Percentiles rank a stretch among this genome's conserved stretches.
Conservation (phyloP, 1,139 yeast species). For the Entelexis sorbosivorans region DNA sequence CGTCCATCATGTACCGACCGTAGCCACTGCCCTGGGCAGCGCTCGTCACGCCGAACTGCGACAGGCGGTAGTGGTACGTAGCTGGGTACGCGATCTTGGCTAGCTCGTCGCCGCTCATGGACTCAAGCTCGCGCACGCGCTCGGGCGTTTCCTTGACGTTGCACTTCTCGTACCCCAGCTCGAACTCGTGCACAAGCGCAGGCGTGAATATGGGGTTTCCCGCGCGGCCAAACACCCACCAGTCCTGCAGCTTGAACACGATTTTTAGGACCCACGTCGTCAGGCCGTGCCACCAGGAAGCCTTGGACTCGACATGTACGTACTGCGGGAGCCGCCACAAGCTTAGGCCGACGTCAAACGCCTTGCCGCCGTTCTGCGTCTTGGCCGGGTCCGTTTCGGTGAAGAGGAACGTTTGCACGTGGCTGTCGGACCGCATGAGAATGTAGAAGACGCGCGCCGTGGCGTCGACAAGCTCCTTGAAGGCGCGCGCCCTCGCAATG, state of each 20-base stretch:
- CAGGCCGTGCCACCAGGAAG: background rate
- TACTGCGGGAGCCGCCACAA: conserved; percentile 11
- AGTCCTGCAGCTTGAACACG: conserved; percentile 8
- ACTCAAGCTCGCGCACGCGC: conserved; percentile 5
- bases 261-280: background rate
- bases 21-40: conserved; percentile 18
- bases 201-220: conserved; percentile 7
- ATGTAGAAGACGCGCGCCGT: conserved; percentile 8
- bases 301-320: background rate
- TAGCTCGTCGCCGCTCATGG: conserved; percentile 11
- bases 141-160: conserved; percentile 7
- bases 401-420: conserved; percentile 1
- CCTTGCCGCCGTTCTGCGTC: background rate
- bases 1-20: conserved; percentile 13
- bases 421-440: conserved; percentile 5
- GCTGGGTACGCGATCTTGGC: conserved; percentile 11
- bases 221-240: conserved; percentile 6
- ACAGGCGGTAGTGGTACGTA: conserved; percentile 10
- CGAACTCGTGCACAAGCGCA: conserved; percentile 10
- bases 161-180: conserved; percentile 6
- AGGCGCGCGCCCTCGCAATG: background rate
- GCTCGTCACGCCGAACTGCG: conserved; percentile 8
- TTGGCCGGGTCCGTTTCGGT: background rate
- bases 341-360: conserved; percentile 5
- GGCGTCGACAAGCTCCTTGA: background rate